phyloP scores from a whole-genome alignment of 2,329 filamentous ascomycete genomes.

The Cadophora malorum region DNA sequence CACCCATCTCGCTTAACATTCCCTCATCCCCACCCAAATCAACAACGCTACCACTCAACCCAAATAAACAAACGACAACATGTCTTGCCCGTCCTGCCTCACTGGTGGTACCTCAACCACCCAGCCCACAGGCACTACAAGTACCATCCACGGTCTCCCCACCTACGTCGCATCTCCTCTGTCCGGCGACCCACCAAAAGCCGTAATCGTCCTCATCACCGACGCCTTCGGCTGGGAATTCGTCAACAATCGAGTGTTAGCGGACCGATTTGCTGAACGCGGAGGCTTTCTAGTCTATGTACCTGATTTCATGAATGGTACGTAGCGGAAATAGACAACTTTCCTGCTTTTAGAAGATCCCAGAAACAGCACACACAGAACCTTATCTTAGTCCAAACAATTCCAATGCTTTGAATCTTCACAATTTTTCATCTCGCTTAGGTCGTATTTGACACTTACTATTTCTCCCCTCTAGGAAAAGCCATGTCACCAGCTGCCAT shows the following conservation, averaged over 20 bases:
- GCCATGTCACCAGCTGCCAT: conserved; percentile 25
- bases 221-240: conserved; percentile 59
- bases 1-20: too few relatives aligned
- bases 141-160: conserved; percentile 51
- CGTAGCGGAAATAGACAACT: too few relatives aligned
- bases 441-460: too few relatives aligned
- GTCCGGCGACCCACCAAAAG: conserved; percentile 45
- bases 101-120: conserved; percentile 49
- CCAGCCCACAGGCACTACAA: conserved; percentile 49
- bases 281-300: conserved; percentile 53
- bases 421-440: too few relatives aligned
- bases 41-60: not conserved
- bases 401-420: too few relatives aligned
- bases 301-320: conserved; percentile 61
- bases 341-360: too few relatives aligned
- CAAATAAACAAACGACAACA: too few relatives aligned
- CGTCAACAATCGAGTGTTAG: conserved; percentile 54
- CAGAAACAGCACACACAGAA: too few relatives aligned
- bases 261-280: conserved; percentile 55
- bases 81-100: conserved; percentile 43
- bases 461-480: conserved; percentile 3
- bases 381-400: too few relatives aligned
- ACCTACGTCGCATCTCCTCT: conserved; percentile 53
- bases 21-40: not conserved
- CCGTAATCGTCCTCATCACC: conserved; percentile 54